Evolutionary conservation across 139 green algal genomes (phyloP).

Genomic region (Desmodesmus armatus): DNA sequence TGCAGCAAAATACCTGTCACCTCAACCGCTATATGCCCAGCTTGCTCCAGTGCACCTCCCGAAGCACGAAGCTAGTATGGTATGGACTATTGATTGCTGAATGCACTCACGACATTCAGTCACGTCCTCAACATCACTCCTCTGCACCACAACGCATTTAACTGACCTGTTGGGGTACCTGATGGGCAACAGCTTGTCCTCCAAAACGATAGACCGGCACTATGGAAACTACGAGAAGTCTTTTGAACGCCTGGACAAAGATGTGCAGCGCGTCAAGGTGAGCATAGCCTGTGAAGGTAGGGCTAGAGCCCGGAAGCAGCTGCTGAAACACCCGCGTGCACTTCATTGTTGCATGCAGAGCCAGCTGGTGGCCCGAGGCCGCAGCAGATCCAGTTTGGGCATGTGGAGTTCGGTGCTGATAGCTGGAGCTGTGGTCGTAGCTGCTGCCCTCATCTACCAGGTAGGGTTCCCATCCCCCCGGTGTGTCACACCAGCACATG

Average conservation of each 20-base stretch:
- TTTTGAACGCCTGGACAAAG: slow-evolving; percentile 57
- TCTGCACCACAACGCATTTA: neutral
- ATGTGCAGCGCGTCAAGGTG: slow-evolving; percentile 40
- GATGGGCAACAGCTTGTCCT: slow-evolving; percentile 29
- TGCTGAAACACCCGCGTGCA: too few relatives aligned
- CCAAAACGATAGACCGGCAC: slow-evolving; percentile 27
- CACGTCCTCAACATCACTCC: too few relatives aligned
- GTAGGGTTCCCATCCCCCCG: too few relatives aligned
- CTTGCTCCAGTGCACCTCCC: too few relatives aligned
- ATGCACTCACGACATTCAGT: too few relatives aligned
- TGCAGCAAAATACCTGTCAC: too few relatives aligned
- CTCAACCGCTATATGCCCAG: too few relatives aligned
- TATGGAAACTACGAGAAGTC: slow-evolving; percentile 59
- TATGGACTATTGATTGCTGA: too few relatives aligned
- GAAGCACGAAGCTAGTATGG: too few relatives aligned
- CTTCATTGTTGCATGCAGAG: slow-evolving; percentile 4
- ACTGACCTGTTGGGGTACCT: neutral
- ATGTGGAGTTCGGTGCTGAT: neutral
- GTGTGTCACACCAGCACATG: too few relatives aligned
- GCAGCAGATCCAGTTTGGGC: slow-evolving; percentile 8
- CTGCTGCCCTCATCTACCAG: slow-evolving; percentile 39
- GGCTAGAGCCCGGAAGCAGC: neutral
- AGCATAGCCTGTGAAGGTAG: neutral
- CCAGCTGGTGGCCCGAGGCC: neutral
- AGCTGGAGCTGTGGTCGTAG: neutral